Evolutionary conservation across 257 asterid genomes (phyloP), one percentile per base, ranked within the genome.

Genomic region (Rehmannia glutinosa): DNA sequence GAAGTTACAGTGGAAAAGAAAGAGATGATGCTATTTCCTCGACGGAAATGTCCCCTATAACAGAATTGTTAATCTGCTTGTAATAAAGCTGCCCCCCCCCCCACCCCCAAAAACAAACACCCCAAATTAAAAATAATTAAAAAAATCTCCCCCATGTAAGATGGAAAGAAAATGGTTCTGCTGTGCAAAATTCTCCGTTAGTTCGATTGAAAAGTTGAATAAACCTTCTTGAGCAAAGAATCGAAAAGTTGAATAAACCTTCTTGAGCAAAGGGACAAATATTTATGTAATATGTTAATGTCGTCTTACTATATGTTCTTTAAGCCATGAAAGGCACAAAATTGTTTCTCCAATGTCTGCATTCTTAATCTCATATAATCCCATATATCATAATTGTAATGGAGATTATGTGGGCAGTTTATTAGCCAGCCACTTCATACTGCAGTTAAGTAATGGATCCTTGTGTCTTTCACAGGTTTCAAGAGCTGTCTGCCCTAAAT

Each of bases 1-100:
- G 8, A 45, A 55, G 70, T 63, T 61, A 68, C 60, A 64, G 64
- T 56, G 16, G 38, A 62, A 55, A 50, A 56, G 72, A 55, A 65
- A 51, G 60, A 51, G 41, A 64, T 65, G 17, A 52, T 3, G 19
- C 58, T 54, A 2, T 41, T 20, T 60, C 68, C 43, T 11, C 24
- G 55, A 15, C 6, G 25, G 19, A 63, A 25, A n/a, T 23, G 16
- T 27, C 33, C 64, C 49, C 58, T 8, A 4, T 21, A 41, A 36
- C 10, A 15, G 42, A 57, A 19, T 23, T 21, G 39, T 35, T 51
- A 23, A 39, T 38, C 59, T 27, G 62, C 62, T 54, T 54, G 62
- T 15, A 54, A 54, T 54, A 61, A 46, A 7, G 50, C 15, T 9
- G 8, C 43, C 72, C 54, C 21, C 36, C 2, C 42, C 10, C 41